Percentiles rank a stretch among this genome's conserved stretches.
Evolutionary conservation across 2,329 filamentous ascomycete species (phyloP).

Genomic region (Dryadomyces sulphureus): DNA sequence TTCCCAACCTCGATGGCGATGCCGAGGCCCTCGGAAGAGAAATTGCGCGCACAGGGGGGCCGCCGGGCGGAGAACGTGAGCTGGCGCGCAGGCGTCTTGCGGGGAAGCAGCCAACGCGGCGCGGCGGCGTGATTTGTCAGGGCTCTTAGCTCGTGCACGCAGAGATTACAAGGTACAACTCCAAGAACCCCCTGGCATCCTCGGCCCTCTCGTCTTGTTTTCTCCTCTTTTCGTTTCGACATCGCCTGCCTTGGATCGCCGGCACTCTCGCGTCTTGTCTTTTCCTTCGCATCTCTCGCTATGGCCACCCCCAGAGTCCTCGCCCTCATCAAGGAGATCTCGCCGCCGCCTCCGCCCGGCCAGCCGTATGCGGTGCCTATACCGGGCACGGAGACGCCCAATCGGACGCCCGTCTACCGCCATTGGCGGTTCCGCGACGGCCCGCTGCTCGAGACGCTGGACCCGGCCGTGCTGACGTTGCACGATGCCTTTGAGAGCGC

Average conservation of each 20-base stretch:
- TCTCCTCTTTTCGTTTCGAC: neutral
- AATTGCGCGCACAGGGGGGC: neutral
- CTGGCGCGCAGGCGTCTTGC: too few species aligned
- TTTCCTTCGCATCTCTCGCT: neutral
- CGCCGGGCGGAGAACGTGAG: too few species aligned
- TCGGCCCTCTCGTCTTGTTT: neutral
- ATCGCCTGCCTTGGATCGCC: neutral
- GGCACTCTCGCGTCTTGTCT: neutral
- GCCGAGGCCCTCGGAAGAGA: conserved; percentile 11
- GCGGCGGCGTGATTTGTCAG: neutral
- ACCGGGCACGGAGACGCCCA: conserved; percentile 58
- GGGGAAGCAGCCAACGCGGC: too few species aligned
- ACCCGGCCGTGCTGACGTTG: conserved; percentile 55
- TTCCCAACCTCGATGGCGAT: neutral
- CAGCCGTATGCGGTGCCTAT: conserved; percentile 65
- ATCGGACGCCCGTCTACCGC: conserved; percentile 64
- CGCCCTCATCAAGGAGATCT: conserved; percentile 37
- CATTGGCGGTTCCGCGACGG: conserved; percentile 66
- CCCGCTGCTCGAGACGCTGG: conserved; percentile 54
- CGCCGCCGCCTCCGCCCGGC: conserved; percentile 53
- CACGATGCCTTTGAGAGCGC: conserved; percentile 70
- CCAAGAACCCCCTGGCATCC: too few species aligned
- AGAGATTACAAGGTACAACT: too few species aligned
- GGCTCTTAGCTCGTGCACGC: too few species aligned
- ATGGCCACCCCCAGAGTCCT: conserved; percentile 22